These are phyloP conservation scores for Myochromella boudieri DNA, from an alignment of 768 basidiomycete species.

Conservation along the genomic window DNA sequence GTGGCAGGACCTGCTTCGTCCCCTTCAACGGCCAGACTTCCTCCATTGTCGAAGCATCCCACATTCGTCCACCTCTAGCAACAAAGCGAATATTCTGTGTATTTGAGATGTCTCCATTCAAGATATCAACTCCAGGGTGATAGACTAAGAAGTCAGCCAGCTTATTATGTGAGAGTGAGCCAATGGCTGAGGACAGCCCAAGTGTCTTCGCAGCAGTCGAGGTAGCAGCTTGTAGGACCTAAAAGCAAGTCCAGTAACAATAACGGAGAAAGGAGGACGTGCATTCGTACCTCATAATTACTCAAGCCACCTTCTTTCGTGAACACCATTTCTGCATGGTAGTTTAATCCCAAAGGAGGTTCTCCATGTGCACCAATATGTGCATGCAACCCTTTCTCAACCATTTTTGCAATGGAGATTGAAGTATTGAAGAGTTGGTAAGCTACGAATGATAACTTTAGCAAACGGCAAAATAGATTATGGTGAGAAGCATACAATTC, in stretches of 20 bases:
- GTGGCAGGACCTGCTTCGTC: slow-evolving; percentile 52
- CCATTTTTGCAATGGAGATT: slow-evolving; percentile 66
- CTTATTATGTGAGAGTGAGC: slow-evolving; percentile 63
- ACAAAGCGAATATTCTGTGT: slow-evolving; percentile 57
- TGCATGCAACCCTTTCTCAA: slow-evolving; percentile 55
- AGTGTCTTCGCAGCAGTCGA: slow-evolving; percentile 63
- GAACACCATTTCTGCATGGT: slow-evolving; percentile 75
- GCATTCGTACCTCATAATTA: slow-evolving; percentile 59
- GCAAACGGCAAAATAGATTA: not conserved
- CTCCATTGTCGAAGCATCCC: slow-evolving; percentile 65
- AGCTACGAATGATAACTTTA: slow-evolving; percentile 34
- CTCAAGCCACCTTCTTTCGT: slow-evolving; percentile 60
- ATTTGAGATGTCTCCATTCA: slow-evolving; percentile 48
- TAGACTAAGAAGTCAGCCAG: slow-evolving; percentile 74
- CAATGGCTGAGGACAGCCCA: slow-evolving; percentile 60
- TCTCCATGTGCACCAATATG: slow-evolving; percentile 79
- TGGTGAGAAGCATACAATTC: slow-evolving; percentile 43
- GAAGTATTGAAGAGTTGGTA: slow-evolving; percentile 71
- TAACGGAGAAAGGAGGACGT: not conserved
- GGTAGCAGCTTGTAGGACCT: slow-evolving; percentile 73
- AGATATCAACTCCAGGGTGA: slow-evolving; percentile 56
- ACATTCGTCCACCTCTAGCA: slow-evolving; percentile 66
- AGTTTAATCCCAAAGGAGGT: slow-evolving; percentile 70
- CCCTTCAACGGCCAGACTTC: slow-evolving; percentile 74
- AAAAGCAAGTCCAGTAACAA: not conserved